Percentiles rank a stretch among this genome's conserved stretches.
These are phyloP conservation scores for Meira nashicola DNA, from an alignment of 1,284 basidiomycete species.

Conservation along the genomic window DNA sequence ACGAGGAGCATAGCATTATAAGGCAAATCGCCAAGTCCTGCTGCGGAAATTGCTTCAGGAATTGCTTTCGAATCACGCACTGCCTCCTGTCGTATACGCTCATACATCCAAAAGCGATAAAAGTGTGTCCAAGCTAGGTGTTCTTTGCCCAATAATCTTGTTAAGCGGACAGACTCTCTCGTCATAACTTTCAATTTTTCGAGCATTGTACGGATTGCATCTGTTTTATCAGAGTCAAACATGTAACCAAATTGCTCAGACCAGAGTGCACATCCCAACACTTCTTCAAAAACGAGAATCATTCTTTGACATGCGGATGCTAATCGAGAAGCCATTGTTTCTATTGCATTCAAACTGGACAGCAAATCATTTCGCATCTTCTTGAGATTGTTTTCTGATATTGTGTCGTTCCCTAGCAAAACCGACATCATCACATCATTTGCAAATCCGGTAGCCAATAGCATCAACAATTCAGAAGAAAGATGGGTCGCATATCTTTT, in stretches of 20 bases:
- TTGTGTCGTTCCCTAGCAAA: not conserved
- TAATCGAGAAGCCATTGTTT: not conserved
- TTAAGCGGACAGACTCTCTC: not conserved
- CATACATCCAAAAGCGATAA: conserved; percentile 7
- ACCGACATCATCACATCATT: not conserved
- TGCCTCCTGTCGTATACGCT: conserved; percentile 4
- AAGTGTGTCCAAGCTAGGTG: not conserved
- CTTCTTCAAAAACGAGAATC: not conserved
- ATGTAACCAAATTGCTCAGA: not conserved
- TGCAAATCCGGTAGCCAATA: not conserved
- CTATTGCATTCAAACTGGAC: not conserved
- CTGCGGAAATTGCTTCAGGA: not conserved
- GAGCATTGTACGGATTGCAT: not conserved
- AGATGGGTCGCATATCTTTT: not conserved
- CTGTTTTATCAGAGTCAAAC: not conserved
- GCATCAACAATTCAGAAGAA: not conserved
- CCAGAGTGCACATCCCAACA: not conserved
- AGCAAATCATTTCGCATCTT: not conserved
- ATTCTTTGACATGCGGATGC: not conserved
- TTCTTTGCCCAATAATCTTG: not conserved
- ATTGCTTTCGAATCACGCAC: not conserved
- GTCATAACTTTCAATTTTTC: not conserved
- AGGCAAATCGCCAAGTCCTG: not conserved
- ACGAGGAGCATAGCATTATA: conserved; percentile 2
- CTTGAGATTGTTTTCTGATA: conserved; percentile 1